phyloP scores from a whole-genome alignment of 345 rosid genomes.

The Heritiera fomes region DNA sequence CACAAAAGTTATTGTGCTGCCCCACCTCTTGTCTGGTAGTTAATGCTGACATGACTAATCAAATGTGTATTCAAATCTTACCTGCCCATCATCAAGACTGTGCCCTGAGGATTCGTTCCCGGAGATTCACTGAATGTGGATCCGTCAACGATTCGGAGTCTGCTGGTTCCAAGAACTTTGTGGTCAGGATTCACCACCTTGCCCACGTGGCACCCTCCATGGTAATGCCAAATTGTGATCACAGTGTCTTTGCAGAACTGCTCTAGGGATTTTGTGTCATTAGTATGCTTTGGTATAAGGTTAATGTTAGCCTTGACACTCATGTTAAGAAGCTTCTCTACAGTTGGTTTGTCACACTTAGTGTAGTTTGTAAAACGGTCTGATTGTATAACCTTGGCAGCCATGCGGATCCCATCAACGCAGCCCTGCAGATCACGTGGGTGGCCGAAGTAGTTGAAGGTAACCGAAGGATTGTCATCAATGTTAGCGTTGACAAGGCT shows the following conservation, averaged over 20 bases:
- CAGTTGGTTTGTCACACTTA: slow-evolving; percentile 44
- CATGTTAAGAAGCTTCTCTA: slow-evolving; percentile 64
- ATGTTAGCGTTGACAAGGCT: slow-evolving; percentile 63
- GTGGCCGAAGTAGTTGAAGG: slow-evolving; percentile 88
- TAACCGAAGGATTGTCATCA: slow-evolving; percentile 79
- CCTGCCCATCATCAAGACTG: slow-evolving; percentile 99
- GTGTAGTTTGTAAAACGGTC: slow-evolving; percentile 63
- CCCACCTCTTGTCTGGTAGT: slow-evolving; percentile 6
- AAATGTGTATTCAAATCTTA: slow-evolving; percentile 24
- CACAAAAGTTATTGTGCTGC: not conserved
- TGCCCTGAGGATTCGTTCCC: slow-evolving; percentile 97
- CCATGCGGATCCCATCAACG: slow-evolving; percentile 66
- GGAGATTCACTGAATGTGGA: slow-evolving; percentile 81
- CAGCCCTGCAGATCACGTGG: slow-evolving; percentile 74
- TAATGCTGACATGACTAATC: slow-evolving; percentile 8
- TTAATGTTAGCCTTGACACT: slow-evolving; percentile 79
- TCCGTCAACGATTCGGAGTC: slow-evolving; percentile 84
- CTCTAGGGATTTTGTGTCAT: slow-evolving; percentile 82
- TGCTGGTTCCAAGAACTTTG: slow-evolving; percentile 63
- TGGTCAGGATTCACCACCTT: slow-evolving; percentile 61
- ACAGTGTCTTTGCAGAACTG: slow-evolving; percentile 97
- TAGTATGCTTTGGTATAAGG: slow-evolving; percentile 66
- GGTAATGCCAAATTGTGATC: slow-evolving; percentile 96
- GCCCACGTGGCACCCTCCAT: slow-evolving; percentile 90
- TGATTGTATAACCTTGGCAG: slow-evolving; percentile 61